A percentile compares a stretch with the other conserved stretches of the same genome.
phyloP scores from a whole-genome alignment of 2,329 filamentous ascomycete species.

The Teratosphaeria pseudoeucalypti region DNA sequence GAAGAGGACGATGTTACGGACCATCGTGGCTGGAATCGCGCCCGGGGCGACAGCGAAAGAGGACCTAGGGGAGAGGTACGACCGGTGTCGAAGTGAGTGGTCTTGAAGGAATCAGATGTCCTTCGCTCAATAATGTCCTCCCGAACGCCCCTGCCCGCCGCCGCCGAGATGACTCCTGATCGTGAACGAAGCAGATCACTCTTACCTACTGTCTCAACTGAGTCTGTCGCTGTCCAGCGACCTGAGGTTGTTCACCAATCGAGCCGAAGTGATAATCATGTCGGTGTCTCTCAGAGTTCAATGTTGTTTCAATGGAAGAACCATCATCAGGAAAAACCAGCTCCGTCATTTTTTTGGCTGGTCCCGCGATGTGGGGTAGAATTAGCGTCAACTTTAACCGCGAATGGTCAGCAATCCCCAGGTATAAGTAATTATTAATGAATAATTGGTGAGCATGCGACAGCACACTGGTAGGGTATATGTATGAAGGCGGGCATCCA shows the following conservation, averaged over 20 bases:
- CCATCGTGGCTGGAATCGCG: slow-evolving; percentile 47
- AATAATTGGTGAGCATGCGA: too few relatives aligned
- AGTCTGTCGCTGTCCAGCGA: background rate
- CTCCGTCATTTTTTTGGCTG: background rate
- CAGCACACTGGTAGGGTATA: too few relatives aligned
- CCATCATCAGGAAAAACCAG: background rate
- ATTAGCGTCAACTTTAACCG: too few relatives aligned
- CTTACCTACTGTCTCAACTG: background rate
- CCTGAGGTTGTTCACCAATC: background rate
- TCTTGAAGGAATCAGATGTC: background rate
- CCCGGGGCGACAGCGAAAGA: background rate
- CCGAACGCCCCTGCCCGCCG: background rate
- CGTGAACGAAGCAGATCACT: background rate
- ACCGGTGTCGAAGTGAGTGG: background rate
- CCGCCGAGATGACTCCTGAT: background rate
- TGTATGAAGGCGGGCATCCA: too few relatives aligned
- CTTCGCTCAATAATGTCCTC: background rate
- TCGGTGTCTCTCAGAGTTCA: background rate
- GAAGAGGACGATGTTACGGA: slow-evolving; percentile 88
- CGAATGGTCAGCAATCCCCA: background rate
- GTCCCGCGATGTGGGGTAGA: background rate
- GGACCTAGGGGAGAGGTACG: background rate
- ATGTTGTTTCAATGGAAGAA: background rate
- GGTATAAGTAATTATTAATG: too few relatives aligned
- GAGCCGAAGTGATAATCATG: background rate